Conservation (phyloP, 1,284 basidiomycete genomes). For the Boletus holoroseus region DNA sequence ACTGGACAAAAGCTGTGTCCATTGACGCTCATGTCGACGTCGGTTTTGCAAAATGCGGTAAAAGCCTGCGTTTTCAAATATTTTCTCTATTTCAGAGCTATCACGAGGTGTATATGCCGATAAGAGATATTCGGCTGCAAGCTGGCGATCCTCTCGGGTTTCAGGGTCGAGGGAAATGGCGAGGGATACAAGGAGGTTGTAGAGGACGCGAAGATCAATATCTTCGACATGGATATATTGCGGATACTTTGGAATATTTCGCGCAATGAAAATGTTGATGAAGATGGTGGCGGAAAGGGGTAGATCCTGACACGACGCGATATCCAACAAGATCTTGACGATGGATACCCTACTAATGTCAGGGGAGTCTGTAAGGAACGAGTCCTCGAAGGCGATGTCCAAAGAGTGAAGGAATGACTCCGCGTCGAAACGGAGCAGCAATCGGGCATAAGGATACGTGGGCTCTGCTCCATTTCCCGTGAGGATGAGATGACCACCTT, state of each 20-base stretch:
- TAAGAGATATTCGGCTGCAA: constrained; percentile 93
- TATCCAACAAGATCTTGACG: constrained; percentile 81
- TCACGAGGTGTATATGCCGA: constrained; percentile 87
- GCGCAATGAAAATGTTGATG: constrained; percentile 91
- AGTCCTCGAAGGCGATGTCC: constrained; percentile 93
- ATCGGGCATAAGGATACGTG: constrained; percentile 84
- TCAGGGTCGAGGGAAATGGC: constrained; percentile 62
- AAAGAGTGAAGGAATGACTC: constrained; percentile 93
- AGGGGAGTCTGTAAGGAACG: constrained; percentile 73
- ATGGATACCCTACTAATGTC: constrained; percentile 76
- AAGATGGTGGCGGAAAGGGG: constrained; percentile 69
- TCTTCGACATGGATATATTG: constrained; percentile 62
- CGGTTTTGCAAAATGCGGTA: constrained; percentile 83
- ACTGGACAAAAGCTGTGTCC: constrained; percentile 69
- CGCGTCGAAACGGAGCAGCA: constrained; percentile 84
- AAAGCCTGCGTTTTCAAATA: constrained; percentile 85
- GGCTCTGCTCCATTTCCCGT: constrained; percentile 68
- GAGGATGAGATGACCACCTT: constrained; percentile 66
- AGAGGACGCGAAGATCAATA: constrained; percentile 47
- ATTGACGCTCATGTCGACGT: constrained; percentile 72
- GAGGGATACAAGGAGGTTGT: constrained; percentile 74
- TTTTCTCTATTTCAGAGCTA: constrained; percentile 55
- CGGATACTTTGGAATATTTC: constrained; percentile 95
- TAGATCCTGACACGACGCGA: constrained; percentile 54
- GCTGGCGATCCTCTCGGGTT: constrained; percentile 89